A percentile compares a stretch with the other conserved stretches of the same genome.
These are phyloP conservation scores for Chlamydomonas urium DNA, from an alignment of 139 green algal species.

Conservation along the genomic window DNA sequence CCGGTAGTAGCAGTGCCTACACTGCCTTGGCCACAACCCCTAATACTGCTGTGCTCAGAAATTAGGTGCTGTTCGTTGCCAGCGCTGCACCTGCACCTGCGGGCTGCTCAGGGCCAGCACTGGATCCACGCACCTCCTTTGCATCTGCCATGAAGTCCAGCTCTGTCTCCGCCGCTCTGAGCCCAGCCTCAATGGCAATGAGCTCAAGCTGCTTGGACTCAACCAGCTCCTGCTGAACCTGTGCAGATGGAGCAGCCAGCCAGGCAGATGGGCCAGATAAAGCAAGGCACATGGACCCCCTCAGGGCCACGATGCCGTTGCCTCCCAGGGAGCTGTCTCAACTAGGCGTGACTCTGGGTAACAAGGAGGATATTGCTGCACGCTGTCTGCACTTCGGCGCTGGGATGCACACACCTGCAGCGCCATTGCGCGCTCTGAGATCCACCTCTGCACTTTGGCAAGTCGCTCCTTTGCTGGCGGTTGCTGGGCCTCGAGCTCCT, in stretches of 20 bases:
- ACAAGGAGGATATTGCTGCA: no score
- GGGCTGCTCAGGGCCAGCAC: not conserved
- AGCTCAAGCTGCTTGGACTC: constrained; percentile 20
- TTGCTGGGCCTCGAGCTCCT: constrained; percentile 16
- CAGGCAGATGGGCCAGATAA: no score
- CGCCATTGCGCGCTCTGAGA: constrained; percentile 13
- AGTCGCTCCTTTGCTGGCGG: constrained; percentile 27
- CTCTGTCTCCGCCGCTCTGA: constrained; percentile 34
- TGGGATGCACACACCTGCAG: constrained; percentile 16
- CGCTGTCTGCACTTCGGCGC: no score
- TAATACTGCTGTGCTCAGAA: no score
- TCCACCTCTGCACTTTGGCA: constrained; percentile 27
- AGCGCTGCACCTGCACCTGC: no score
- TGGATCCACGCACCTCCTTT: constrained; percentile 2
- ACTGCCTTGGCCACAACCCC: no score
- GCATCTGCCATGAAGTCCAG: constrained; percentile 39
- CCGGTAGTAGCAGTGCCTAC: no score
- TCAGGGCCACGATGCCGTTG: no score
- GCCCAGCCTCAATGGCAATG: constrained; percentile 19
- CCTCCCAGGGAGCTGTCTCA: no score
- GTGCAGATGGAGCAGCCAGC: no score
- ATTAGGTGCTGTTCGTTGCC: constrained; percentile 1
- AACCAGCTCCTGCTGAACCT: constrained; percentile 17
- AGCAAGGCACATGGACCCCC: no score
- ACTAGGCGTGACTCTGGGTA: no score